Conservation (phyloP, 805 yeast genomes). For the Myxozyma monticola region DNA sequence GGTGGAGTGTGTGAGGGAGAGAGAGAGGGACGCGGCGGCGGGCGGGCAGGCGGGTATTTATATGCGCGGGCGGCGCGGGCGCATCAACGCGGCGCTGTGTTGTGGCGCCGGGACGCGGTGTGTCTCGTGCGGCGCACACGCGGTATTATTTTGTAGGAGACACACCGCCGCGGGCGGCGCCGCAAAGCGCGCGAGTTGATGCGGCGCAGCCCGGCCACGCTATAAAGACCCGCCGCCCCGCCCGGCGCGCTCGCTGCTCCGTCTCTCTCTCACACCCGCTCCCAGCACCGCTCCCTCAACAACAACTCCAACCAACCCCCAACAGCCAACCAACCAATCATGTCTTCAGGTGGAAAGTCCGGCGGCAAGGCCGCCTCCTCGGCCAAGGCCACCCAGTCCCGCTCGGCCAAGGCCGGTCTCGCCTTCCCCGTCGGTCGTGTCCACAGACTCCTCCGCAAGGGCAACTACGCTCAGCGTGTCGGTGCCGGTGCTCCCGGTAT, state of each 20-base stretch:
- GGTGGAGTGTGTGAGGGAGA: neutral
- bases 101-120: too few relatives aligned
- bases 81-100: constrained; percentile 20
- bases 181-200: constrained; percentile 21
- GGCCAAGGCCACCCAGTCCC: constrained; percentile 94
- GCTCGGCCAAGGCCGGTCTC: constrained; percentile 98
- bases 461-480: constrained; percentile 97
- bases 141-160: too few relatives aligned
- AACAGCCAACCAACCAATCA: constrained; percentile 18
- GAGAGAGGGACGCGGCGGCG: constrained; percentile 5
- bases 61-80: constrained; percentile 11
- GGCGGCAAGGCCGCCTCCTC: constrained; percentile 85
- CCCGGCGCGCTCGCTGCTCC: constrained; percentile 18
- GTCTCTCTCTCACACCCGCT: neutral
- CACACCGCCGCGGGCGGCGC: too few relatives aligned
- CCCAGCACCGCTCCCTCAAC: constrained; percentile 5
- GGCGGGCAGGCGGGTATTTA: constrained; percentile 23
- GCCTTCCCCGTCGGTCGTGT: constrained; percentile 99
- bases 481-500: constrained; percentile 95
- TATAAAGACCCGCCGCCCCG: constrained; percentile 26
- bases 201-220: constrained; percentile 11
- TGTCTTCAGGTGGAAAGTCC: constrained; percentile 62
- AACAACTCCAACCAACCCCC: neutral
- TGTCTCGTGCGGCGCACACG: too few relatives aligned
- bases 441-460: constrained; percentile 93